phyloP scores from a whole-genome alignment of 352 stramenopile species.

The Ochromonadaceae sp. region DNA sequence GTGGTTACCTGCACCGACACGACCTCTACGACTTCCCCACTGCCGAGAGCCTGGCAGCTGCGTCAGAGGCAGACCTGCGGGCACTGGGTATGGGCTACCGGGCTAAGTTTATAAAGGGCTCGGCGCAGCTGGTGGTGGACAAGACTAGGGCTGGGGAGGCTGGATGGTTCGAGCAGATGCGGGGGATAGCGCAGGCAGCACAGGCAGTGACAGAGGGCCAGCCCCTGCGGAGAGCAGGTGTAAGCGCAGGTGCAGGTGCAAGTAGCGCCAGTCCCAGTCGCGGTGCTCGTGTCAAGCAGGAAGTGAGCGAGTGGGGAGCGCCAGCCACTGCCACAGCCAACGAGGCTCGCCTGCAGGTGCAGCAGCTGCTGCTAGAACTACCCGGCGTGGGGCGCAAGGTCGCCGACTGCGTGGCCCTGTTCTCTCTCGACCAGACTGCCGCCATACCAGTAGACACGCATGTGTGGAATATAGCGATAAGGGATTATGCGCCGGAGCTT shows the following conservation, averaged over 20 bases:
- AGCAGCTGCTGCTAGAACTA: constrained; percentile 41
- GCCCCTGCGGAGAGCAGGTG: too few relatives aligned
- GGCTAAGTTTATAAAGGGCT: constrained; percentile 40
- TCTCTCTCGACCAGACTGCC: constrained; percentile 73
- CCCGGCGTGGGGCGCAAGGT: constrained; percentile 80
- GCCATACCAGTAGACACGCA: constrained; percentile 91
- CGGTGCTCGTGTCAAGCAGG: too few relatives aligned
- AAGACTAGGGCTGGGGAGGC: not conserved
- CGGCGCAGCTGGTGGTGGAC: not conserved
- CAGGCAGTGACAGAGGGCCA: not conserved
- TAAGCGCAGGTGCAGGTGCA: too few relatives aligned
- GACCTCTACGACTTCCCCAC: constrained; percentile 10
- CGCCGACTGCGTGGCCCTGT: constrained; percentile 90
- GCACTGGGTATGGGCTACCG: constrained; percentile 54
- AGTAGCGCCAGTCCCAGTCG: too few relatives aligned
- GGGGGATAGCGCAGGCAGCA: not conserved
- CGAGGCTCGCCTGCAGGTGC: constrained; percentile 28
- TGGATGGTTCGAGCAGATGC: not conserved
- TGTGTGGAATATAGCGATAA: constrained; percentile 33
- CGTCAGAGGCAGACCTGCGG: constrained; percentile 38
- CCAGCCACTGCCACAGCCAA: not conserved
- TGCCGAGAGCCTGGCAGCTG: not conserved
- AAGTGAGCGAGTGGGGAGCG: not conserved
- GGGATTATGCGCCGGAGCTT: constrained; percentile 44
- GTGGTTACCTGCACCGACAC: too few relatives aligned